A percentile compares a stretch with the other conserved stretches of the same genome.
Conservation (phyloP, 1,139 yeast species). For the Martiniozyma asiatica region DNA sequence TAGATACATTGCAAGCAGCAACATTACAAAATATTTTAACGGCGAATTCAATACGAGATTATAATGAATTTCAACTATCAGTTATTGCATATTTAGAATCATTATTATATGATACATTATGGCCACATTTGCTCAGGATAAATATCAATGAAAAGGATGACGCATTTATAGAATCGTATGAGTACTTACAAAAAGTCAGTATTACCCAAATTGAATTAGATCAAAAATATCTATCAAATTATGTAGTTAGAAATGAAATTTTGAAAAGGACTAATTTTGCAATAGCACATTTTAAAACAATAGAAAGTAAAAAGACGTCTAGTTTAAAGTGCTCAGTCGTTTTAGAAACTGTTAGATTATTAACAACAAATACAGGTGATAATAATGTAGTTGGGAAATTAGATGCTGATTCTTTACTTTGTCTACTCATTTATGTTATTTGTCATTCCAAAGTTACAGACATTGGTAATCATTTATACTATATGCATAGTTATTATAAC, state of each 20-base stretch:
- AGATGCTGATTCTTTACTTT: constrained; percentile 76
- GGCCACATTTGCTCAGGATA: constrained; percentile 36
- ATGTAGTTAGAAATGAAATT: constrained; percentile 19
- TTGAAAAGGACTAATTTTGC: constrained; percentile 44
- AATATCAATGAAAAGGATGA: constrained; percentile 21
- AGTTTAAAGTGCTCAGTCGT: constrained; percentile 33
- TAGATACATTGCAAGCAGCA: constrained; percentile 16
- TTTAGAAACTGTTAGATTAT: constrained; percentile 4
- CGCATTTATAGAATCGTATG: constrained; percentile 27
- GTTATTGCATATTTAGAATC: constrained; percentile 63
- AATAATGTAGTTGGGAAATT: constrained; percentile 25
- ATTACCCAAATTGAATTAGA: constrained; percentile 59
- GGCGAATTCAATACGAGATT: constrained; percentile 7
- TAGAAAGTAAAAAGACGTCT: constrained; percentile 34
- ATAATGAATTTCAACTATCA: constrained; percentile 42
- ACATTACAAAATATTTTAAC: constrained; percentile 6
- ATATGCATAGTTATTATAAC: constrained; percentile 41
- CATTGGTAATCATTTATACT: constrained; percentile 52
- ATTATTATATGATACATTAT: constrained; percentile 51
- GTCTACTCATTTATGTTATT: constrained; percentile 60
- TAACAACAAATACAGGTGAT: constrained; percentile 13
- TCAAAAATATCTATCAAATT: constrained; percentile 23
- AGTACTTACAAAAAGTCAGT: constrained; percentile 40
- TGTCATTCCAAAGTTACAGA: constrained; percentile 49
- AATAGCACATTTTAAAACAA: constrained; percentile 37